These are phyloP conservation scores for Metschnikowia dekortorum DNA, from an alignment of 805 yeast species.

Conservation along the genomic window DNA sequence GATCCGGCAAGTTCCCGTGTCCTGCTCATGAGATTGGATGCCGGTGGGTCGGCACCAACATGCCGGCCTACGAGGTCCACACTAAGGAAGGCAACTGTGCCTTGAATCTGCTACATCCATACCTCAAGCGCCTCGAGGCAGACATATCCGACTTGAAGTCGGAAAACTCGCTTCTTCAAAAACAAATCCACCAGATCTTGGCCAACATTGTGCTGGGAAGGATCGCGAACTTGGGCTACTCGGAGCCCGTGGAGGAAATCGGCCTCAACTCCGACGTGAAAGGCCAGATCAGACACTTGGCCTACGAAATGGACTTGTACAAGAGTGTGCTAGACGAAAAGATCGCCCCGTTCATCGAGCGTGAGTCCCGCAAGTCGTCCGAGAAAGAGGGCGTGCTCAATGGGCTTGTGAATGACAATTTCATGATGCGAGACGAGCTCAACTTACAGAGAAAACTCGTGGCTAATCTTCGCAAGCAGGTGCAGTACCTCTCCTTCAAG, in stretches of 20 bases:
- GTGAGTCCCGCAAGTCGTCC: slow-evolving; percentile 17
- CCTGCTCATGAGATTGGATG: slow-evolving; percentile 50
- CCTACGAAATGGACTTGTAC: slow-evolving; percentile 42
- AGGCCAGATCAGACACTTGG: slow-evolving; percentile 29
- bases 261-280: slow-evolving; percentile 18
- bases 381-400: slow-evolving; percentile 26
- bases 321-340: slow-evolving; percentile 40
- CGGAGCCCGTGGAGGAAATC: slow-evolving; percentile 45
- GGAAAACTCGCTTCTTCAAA: slow-evolving; percentile 39
- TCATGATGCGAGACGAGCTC: slow-evolving; percentile 44
- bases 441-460: slow-evolving; percentile 41
- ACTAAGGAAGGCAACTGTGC: slow-evolving; percentile 28
- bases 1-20: slow-evolving; percentile 38
- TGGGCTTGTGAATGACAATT: slow-evolving; percentile 33
- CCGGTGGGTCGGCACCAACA: slow-evolving; percentile 39
- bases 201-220: slow-evolving; percentile 48
- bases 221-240: slow-evolving; percentile 47
- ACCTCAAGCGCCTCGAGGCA: slow-evolving; percentile 18
- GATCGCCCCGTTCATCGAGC: slow-evolving; percentile 30
- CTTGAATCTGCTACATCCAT: slow-evolving; percentile 27
- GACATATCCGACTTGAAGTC: slow-evolving; percentile 24
- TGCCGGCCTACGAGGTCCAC: slow-evolving; percentile 35
- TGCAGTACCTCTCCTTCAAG: slow-evolving; percentile 45
- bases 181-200: slow-evolving; percentile 42
- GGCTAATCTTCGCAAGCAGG: slow-evolving; percentile 46